Conservation (phyloP, 2,329 filamentous ascomycete genomes). For the Sphaerulina vaccinii region DNA sequence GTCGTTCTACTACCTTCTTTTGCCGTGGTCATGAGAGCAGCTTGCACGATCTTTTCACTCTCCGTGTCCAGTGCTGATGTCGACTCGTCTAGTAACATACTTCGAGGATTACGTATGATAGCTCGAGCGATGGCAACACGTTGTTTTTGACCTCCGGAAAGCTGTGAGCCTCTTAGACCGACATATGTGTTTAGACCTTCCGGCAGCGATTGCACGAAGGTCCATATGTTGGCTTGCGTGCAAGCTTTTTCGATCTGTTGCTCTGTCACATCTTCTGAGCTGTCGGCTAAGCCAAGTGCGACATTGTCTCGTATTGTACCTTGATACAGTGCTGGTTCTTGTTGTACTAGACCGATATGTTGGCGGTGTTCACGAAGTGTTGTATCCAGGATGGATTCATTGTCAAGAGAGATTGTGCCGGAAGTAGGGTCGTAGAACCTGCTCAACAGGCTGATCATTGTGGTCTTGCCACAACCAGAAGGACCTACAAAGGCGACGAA, state of each 20-base stretch:
- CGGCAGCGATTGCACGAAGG: conserved; percentile 53
- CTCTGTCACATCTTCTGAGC: conserved; percentile 46
- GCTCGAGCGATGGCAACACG: conserved; percentile 56
- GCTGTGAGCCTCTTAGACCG: conserved; percentile 48
- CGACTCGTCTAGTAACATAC: conserved; percentile 60
- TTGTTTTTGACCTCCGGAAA: conserved; percentile 58
- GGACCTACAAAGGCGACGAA: conserved; percentile 49
- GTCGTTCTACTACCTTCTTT: conserved; percentile 49
- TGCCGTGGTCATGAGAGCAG: conserved; percentile 59
- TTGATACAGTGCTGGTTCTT: conserved; percentile 71
- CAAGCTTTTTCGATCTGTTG: conserved; percentile 49
- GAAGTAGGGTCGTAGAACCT: conserved; percentile 46
- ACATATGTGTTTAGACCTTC: conserved; percentile 51
- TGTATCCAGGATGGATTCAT: conserved; percentile 56
- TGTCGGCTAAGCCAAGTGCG: conserved; percentile 44
- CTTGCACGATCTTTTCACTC: conserved; percentile 65
- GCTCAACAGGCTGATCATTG: conserved; percentile 46
- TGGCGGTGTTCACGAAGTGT: conserved; percentile 63
- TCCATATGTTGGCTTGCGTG: conserved; percentile 52
- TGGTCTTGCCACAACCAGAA: conserved; percentile 51
- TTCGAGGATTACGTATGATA: conserved; percentile 50
- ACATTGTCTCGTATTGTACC: conserved; percentile 63
- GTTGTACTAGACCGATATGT: conserved; percentile 67
- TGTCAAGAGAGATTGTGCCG: conserved; percentile 51
- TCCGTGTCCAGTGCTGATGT: conserved; percentile 63